Conservation (phyloP, 2,329 filamentous ascomycete genomes). For the Pochonia chlamydosporia region DNA sequence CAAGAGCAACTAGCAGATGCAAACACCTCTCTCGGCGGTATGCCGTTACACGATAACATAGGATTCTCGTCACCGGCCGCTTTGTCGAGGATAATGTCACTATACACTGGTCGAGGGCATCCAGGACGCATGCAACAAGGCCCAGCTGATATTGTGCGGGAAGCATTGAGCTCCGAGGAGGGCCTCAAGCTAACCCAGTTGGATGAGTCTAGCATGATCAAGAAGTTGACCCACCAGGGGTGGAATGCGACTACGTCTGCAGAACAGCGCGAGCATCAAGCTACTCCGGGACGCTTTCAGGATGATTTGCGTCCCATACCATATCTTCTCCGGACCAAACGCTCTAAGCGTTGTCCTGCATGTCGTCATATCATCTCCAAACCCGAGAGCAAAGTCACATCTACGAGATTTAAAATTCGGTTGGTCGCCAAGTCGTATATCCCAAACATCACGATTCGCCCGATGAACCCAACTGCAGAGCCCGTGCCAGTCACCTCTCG, state of each 20-base stretch:
- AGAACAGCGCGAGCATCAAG: constrained; percentile 43
- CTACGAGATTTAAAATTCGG: constrained; percentile 86
- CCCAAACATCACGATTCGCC: constrained; percentile 70
- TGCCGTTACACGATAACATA: constrained; percentile 29
- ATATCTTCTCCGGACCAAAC: constrained; percentile 80
- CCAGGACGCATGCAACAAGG: constrained; percentile 60
- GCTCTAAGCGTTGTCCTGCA: constrained; percentile 84
- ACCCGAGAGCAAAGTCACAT: constrained; percentile 84
- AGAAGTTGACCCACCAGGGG: constrained; percentile 50
- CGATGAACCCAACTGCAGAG: constrained; percentile 40
- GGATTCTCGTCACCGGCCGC: constrained; percentile 73
- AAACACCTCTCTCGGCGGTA: constrained; percentile 43
- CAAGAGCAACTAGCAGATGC: constrained; percentile 67
- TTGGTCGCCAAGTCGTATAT: constrained; percentile 86
- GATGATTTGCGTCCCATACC: constrained; percentile 76
- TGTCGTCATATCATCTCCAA: constrained; percentile 95
- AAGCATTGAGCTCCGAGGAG: constrained; percentile 65
- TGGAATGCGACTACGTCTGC: constrained; percentile 56
- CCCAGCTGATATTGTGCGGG: constrained; percentile 71
- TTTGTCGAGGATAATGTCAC: constrained; percentile 81
- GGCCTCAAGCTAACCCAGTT: constrained; percentile 61
- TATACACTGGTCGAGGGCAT: constrained; percentile 67
- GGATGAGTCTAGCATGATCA: constrained; percentile 57
- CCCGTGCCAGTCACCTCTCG: constrained; percentile 29
- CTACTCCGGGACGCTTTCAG: constrained; percentile 56